Percentiles rank a stretch among this genome's conserved stretches.
phyloP scores from a whole-genome alignment of 345 rosid genomes.

The Sisymbrium altissimum region DNA sequence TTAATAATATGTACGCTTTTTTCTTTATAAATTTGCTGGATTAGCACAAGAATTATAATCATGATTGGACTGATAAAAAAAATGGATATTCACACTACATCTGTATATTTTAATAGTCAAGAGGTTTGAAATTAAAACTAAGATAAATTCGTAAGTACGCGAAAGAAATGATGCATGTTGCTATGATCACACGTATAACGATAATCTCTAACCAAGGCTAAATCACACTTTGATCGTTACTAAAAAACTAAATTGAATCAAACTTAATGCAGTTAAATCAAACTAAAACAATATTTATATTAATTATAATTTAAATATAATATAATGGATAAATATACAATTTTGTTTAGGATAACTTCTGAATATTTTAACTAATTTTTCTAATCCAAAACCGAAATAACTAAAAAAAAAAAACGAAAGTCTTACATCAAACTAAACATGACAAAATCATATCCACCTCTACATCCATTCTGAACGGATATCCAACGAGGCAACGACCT shows the following conservation, averaged over 20 bases:
- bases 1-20: conserved; percentile 9
- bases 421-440: neutral
- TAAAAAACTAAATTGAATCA: neutral
- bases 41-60: conserved; percentile 28
- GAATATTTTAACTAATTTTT: neutral
- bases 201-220: neutral
- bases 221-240: neutral
- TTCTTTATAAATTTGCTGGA: conserved; percentile 24
- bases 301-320: neutral
- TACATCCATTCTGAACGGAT: neutral
- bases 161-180: conserved; percentile 3
- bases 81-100: neutral
- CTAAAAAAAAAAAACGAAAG: neutral
- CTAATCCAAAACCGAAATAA: neutral
- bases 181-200: neutral
- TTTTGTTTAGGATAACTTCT: no score
- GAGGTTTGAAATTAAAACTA: neutral
- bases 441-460: neutral
- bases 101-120: neutral
- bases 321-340: no score
- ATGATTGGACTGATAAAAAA: conserved; percentile 16
- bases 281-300: neutral
- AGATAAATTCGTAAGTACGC: neutral
- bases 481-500: neutral
- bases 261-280: neutral